phyloP scores from a whole-genome alignment of 805 yeast species.

The Monosporozyma solicola region DNA sequence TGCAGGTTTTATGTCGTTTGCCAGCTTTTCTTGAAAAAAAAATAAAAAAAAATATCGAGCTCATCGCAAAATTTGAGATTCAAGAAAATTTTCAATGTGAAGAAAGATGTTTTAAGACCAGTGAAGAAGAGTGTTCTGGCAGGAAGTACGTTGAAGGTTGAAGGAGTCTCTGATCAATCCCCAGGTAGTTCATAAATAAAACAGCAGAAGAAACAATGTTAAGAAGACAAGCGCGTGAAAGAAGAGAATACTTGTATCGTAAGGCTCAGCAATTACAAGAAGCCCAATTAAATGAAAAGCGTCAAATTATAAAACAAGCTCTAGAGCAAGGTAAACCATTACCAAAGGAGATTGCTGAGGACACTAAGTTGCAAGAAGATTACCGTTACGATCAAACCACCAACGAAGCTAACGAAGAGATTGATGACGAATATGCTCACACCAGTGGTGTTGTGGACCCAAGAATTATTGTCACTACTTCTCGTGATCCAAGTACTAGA shows the following conservation, averaged over 20 bases:
- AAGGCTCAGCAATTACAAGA: constrained; percentile 89
- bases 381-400: constrained; percentile 79
- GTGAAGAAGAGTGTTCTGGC: neutral
- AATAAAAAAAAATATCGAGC: neutral
- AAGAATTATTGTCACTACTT: constrained; percentile 82
- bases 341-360: constrained; percentile 86
- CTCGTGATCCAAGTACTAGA: constrained; percentile 81
- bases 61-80: constrained; percentile 1
- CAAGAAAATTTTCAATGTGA: constrained; percentile 1
- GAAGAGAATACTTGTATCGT: constrained; percentile 85
- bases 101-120: neutral
- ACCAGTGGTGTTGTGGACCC: constrained; percentile 87
- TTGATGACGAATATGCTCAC: constrained; percentile 90
- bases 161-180: neutral
- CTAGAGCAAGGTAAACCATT: constrained; percentile 86
- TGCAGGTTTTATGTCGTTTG: neutral
- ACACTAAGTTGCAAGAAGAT: constrained; percentile 68
- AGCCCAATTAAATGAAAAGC: constrained; percentile 71
- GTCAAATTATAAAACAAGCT: constrained; percentile 80
- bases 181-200: neutral
- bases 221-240: constrained; percentile 91
- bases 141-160: neutral
- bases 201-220: constrained; percentile 35
- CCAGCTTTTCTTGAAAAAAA: neutral
- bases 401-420: constrained; percentile 32